Conservation (phyloP, 495 filamentous ascomycete genomes). For the Cladorrhinum samala region DNA sequence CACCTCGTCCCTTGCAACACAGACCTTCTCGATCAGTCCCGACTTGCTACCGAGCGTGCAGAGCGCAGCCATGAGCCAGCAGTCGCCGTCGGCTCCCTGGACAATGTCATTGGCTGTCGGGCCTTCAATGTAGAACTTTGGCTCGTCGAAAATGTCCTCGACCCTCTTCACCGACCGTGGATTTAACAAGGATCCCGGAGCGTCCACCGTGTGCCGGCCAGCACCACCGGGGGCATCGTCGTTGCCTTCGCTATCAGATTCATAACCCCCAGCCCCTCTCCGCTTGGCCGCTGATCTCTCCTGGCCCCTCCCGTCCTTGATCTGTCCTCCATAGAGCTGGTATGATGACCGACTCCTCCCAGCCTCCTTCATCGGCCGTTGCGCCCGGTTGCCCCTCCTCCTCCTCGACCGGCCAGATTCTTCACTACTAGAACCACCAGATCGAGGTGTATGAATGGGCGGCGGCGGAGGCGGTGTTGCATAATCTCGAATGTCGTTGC, state of each 20-base stretch:
- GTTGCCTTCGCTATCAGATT: background rate
- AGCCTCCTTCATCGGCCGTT: background rate
- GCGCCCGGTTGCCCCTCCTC: background rate
- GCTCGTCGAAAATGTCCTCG: conserved; percentile 79
- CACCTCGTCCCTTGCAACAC: conserved; percentile 71
- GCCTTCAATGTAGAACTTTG: conserved; percentile 79
- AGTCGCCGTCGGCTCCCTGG: conserved; percentile 77
- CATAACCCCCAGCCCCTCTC: background rate
- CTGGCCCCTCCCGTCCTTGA: background rate
- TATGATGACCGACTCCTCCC: background rate
- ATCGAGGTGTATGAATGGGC: background rate
- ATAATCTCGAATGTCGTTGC: conserved; percentile 21
- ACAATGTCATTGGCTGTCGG: conserved; percentile 77
- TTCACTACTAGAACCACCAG: background rate
- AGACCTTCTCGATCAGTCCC: conserved; percentile 72
- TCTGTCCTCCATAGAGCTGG: background rate
- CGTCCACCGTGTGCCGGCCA: background rate
- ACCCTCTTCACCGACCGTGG: conserved; percentile 63
- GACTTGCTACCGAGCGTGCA: conserved; percentile 77
- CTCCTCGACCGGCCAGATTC: background rate
- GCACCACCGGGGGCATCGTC: background rate
- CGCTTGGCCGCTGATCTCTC: background rate
- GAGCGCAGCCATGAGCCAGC: conserved; percentile 86
- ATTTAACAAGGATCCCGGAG: conserved; percentile 28
- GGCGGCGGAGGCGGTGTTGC: background rate